Evolutionary conservation across 352 stramenopile genomes (phyloP), one percentile per base, ranked within the genome.

Genomic region (Phytopythium kandeliae): DNA sequence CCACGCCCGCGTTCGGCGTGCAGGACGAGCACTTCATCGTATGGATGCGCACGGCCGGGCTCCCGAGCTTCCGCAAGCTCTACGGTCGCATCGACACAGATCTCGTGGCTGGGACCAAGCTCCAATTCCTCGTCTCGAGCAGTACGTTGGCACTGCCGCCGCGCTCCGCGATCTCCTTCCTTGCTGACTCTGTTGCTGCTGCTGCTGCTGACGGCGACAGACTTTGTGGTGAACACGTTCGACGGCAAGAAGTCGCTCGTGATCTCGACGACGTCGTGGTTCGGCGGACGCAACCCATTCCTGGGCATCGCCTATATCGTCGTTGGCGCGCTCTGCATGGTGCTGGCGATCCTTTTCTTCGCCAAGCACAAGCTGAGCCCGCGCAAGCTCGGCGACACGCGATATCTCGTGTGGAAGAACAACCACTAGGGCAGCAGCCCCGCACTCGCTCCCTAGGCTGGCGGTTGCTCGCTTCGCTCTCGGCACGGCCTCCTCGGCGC

Each of bases 21-120:
- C 86, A 96, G 55, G 96, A 99, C 70, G 97, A 99, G 71, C 97
- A 99, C 71, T 99, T 99, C 75, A 98, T 99, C 41, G 97, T 99
- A 17, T 99, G 97, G 97, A 99, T 99, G 97, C 82, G 96, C 34
- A 97, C 92, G 17, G 97, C 97, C 0, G 96, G 91, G 19, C 75
- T 99, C n/a, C 95, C 96, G 7, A 96, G 81, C 45, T 99, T 99
- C 78, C 92, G 97, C 40, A 99, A 99, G 72, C 84, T 99, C n/a
- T 99, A 99, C 69, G 97, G 96, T 33, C 96, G 92, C 51, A 98
- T 99, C 75, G 80, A 98, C 51, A 71, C 78, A 55, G 84, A 96
- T 52, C 85, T 99, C 48, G 63, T 75, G 1, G 72, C 75, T 10
- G 95, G 93, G 51, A 95, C 86, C 21, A 78, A 83, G 54, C 64